phyloP scores from a whole-genome alignment of 1,139 yeast genomes.

The Taiozyma onychis region DNA sequence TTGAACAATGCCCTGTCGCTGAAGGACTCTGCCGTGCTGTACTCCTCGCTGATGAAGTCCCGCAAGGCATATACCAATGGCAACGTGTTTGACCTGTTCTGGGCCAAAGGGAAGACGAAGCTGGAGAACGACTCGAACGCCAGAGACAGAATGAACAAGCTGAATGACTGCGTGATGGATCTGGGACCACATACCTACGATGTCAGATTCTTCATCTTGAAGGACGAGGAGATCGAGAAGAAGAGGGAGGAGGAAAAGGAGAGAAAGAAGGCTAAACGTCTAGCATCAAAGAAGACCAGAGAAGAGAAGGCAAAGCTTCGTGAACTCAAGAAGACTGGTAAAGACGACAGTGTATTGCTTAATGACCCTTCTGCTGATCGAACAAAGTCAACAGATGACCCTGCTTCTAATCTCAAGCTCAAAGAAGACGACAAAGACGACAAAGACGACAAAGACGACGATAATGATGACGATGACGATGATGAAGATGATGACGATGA shows the following conservation, averaged over 20 bases:
- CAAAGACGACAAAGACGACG: conserved; percentile 7
- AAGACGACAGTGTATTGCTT: background rate
- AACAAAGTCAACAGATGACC: background rate
- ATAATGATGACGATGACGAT: conserved; percentile 5
- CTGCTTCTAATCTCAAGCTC: background rate
- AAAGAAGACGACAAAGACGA: conserved; percentile 3
- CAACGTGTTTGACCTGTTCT: conserved; percentile 71
- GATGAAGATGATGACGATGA: conserved; percentile 2
- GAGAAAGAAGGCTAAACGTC: conserved; percentile 30
- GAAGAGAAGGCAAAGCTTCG: conserved; percentile 28
- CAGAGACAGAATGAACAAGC: conserved; percentile 83
- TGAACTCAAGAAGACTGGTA: conserved; percentile 20
- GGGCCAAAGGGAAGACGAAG: conserved; percentile 56
- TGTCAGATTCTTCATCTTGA: conserved; percentile 70
- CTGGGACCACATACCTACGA: conserved; percentile 85
- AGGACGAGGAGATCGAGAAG: conserved; percentile 53
- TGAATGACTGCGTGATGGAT: conserved; percentile 67
- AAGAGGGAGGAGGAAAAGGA: conserved; percentile 32
- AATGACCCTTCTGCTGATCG: background rate
- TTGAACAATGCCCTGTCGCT: conserved; percentile 63
- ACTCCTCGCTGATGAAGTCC: conserved; percentile 69
- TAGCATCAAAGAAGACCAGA: conserved; percentile 31
- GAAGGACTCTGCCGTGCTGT: conserved; percentile 67
- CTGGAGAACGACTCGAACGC: conserved; percentile 40
- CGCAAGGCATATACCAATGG: conserved; percentile 68